Evolutionary conservation across 768 basidiomycete genomes (phyloP).

Genomic region (Baorangia bicolor): DNA sequence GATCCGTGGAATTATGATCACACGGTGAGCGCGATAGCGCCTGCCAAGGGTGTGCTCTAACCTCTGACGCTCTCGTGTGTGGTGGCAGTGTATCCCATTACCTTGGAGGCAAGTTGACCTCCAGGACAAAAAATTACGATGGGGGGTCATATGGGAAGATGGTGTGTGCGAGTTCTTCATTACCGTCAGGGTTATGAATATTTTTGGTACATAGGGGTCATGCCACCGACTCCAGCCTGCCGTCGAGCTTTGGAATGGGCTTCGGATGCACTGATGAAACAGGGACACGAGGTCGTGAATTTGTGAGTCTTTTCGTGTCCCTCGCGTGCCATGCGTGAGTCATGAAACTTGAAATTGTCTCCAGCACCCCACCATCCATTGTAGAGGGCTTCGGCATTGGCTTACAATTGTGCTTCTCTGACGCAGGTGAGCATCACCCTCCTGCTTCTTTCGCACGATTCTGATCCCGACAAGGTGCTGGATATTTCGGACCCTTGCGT

Average conservation of each 20-base stretch:
- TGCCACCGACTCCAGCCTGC: conserved; percentile 41
- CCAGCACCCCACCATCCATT: conserved; percentile 46
- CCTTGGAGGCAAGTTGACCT: conserved; percentile 41
- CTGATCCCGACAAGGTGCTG: conserved; percentile 38
- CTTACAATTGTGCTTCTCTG: conserved; percentile 55
- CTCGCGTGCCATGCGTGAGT: not conserved
- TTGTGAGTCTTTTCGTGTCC: conserved; percentile 32
- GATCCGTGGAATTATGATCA: conserved; percentile 45
- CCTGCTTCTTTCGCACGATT: not conserved
- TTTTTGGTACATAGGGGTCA: conserved; percentile 32
- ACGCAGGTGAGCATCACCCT: conserved; percentile 42
- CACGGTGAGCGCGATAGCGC: conserved; percentile 27
- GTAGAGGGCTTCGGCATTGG: conserved; percentile 50
- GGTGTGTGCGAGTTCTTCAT: conserved; percentile 27
- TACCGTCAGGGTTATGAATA: not conserved
- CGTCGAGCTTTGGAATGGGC: conserved; percentile 37
- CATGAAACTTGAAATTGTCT: not conserved
- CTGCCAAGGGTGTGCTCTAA: not conserved
- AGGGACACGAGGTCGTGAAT: conserved; percentile 41
- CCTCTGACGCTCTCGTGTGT: not conserved
- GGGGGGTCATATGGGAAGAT: conserved; percentile 43
- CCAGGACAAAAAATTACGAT: conserved; percentile 35
- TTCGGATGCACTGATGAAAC: conserved; percentile 33
- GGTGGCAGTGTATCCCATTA: conserved; percentile 40
- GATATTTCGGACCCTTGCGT: conserved; percentile 36